Conservation (phyloP, 2,329 filamentous ascomycete species). For the Ophiostoma tasmaniense region DNA sequence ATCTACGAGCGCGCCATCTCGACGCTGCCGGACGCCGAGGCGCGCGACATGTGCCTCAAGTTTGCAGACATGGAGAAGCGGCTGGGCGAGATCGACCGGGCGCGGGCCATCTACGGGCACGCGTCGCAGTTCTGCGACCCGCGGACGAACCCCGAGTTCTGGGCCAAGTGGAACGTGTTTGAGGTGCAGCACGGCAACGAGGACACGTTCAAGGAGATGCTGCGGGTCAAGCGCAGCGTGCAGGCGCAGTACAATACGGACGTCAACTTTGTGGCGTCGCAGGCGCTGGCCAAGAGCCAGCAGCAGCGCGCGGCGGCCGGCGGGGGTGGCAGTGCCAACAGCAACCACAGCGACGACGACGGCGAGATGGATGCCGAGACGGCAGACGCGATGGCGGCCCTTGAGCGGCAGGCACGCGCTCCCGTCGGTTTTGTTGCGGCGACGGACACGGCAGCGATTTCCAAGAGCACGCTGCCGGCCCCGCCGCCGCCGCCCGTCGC, state of each 20-base stretch:
- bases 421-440: constrained; percentile 88
- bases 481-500: constrained; percentile 37
- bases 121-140: constrained; percentile 97
- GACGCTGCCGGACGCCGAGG: constrained; percentile 85
- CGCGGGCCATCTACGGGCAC: constrained; percentile 90
- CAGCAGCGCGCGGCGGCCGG: constrained; percentile 32
- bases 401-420: constrained; percentile 81
- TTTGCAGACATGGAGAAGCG: constrained; percentile 64
- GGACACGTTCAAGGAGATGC: constrained; percentile 98
- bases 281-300: constrained; percentile 78
- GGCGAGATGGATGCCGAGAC: constrained; percentile 36
- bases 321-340: constrained; percentile 28
- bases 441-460: constrained; percentile 54
- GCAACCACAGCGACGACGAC: constrained; percentile 36
- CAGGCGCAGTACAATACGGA: constrained; percentile 98
- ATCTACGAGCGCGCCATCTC: constrained; percentile 96
- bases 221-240: constrained; percentile 92
- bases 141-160: constrained; percentile 79
- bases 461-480: constrained; percentile 17
- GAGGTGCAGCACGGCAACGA: constrained; percentile 98
- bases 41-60: constrained; percentile 96
- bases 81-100: constrained; percentile 66
- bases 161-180: constrained; percentile 94
- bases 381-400: constrained; percentile 77
- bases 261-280: constrained; percentile 95